Evolutionary conservation across 148 eudicot species (phyloP), one percentile per base, ranked within the genome.

Genomic region (Simmondsia chinensis): DNA sequence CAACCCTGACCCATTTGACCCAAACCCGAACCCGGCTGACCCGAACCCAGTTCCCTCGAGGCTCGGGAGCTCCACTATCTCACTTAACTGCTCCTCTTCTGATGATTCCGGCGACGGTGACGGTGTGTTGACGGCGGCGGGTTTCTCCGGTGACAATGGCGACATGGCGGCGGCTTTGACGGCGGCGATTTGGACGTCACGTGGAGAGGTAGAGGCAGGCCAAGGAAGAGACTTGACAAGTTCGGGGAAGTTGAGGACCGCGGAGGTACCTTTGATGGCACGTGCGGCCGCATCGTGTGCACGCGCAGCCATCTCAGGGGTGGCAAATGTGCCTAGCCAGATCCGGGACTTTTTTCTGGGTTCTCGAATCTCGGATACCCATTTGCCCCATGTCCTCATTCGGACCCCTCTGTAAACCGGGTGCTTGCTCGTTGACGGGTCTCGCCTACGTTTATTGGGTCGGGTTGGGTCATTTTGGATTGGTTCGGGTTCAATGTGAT

Each of bases 361-460:
- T 22, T 65, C 64, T 0, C 71, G 64, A 56, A 65, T 65, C 25
- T 65, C 70, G 45, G 71, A 65, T 10, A 59, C 65, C 64, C 65
- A 65, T 53, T 59, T 65, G 10, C 71, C 71, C 71, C 71, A 65
- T 7, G 71, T 46, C 50, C 71, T 48, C 64, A 46, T 59, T 48
- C 71, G 32, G 20, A 65, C 70, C 7, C 70, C 70, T 51, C 63
- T 64, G 46, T 64, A 64, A 0, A 51, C 56, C 2, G n/a, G n/a
- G n/a, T n/a, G n/a, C n/a, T n/a, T n/a, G n/a, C n/a, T n/a, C n/a
- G n/a, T n/a, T n/a, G n/a, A n/a, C n/a, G n/a, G n/a, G n/a, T n/a
- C n/a, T n/a, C n/a, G n/a, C n/a, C n/a, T n/a, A n/a, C n/a, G n/a
- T n/a, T n/a, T n/a, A n/a, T n/a, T n/a, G n/a, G n/a, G n/a, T n/a